Evolutionary conservation across 495 filamentous ascomycete genomes (phyloP).

Genomic region (Articulospora tetracladia): DNA sequence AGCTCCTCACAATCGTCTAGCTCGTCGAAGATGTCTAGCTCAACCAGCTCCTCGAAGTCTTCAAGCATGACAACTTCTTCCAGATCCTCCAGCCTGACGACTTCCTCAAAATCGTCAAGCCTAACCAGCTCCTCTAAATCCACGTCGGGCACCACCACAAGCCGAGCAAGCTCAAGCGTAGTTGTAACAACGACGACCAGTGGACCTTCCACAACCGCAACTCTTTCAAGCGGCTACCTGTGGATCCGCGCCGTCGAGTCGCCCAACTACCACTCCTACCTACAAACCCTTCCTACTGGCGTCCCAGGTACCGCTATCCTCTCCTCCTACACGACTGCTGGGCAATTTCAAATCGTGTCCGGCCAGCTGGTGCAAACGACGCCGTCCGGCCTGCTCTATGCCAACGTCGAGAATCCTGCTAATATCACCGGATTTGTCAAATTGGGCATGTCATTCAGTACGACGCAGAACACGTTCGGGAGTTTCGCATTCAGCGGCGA

Average conservation of each 20-base stretch:
- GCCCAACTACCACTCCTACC: constrained; percentile 62
- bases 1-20: not conserved
- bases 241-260: constrained; percentile 58
- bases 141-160: not conserved
- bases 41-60: not conserved
- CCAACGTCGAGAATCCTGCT: constrained; percentile 26
- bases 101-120: not conserved
- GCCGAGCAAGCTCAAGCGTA: constrained; percentile 1
- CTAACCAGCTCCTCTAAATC: not conserved
- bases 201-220: constrained; percentile 33
- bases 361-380: constrained; percentile 53
- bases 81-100: not conserved
- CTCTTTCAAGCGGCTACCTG: constrained; percentile 46
- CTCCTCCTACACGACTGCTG: constrained; percentile 49
- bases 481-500: constrained; percentile 56
- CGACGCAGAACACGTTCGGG: constrained; percentile 50
- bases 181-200: constrained; percentile 12
- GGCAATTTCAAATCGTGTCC: constrained; percentile 53
- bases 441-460: constrained; percentile 39
- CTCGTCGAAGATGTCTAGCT: not conserved
- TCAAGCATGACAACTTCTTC: not conserved
- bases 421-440: constrained; percentile 22
- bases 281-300: constrained; percentile 51
- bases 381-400: constrained; percentile 33
- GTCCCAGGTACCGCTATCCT: constrained; percentile 45